Evolutionary conservation across 108 stramenopile genomes (phyloP).

Genomic region (Poteriospumella lacustris): DNA sequence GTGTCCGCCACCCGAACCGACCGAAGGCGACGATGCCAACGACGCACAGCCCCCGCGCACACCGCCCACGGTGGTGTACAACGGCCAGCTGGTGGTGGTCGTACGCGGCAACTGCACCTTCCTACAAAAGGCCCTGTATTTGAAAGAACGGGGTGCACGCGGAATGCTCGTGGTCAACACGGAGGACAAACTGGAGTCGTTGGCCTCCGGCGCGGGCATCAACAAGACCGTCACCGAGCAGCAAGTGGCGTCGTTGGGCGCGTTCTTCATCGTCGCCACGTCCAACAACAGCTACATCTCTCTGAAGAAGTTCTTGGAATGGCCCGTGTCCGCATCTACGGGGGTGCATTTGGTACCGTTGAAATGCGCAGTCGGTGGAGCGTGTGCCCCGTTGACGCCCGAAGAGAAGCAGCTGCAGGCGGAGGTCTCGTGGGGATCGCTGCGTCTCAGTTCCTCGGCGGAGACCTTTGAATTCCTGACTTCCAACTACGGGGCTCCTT

Average conservation of each 20-base stretch:
- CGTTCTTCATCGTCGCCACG: background rate
- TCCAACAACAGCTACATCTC: background rate
- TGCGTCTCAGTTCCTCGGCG: background rate
- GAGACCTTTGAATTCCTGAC: constrained; percentile 14
- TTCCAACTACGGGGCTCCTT: constrained; percentile 16
- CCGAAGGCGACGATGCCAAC: background rate
- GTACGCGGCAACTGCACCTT: constrained; percentile 24
- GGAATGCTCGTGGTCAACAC: constrained; percentile 13
- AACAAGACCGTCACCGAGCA: background rate
- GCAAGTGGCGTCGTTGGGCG: background rate
- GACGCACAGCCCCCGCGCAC: too few species aligned
- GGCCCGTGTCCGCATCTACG: background rate
- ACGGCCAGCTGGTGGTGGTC: background rate
- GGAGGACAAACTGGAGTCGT: background rate
- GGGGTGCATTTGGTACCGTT: constrained; percentile 4
- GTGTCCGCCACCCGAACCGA: background rate
- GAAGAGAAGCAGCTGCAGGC: constrained; percentile 4
- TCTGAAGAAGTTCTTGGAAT: background rate
- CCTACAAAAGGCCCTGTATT: background rate
- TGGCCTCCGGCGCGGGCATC: constrained; percentile 14
- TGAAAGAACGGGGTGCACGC: background rate
- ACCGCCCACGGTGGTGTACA: too few species aligned
- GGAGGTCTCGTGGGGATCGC: constrained; percentile 13
- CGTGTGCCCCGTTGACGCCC: background rate
- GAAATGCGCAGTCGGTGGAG: constrained; percentile 5